Percentiles rank a stretch among this genome's conserved stretches.
These are phyloP conservation scores for Elsinoe fawcettii DNA, from an alignment of 2,329 filamentous ascomycete genomes.

Conservation along the genomic window DNA sequence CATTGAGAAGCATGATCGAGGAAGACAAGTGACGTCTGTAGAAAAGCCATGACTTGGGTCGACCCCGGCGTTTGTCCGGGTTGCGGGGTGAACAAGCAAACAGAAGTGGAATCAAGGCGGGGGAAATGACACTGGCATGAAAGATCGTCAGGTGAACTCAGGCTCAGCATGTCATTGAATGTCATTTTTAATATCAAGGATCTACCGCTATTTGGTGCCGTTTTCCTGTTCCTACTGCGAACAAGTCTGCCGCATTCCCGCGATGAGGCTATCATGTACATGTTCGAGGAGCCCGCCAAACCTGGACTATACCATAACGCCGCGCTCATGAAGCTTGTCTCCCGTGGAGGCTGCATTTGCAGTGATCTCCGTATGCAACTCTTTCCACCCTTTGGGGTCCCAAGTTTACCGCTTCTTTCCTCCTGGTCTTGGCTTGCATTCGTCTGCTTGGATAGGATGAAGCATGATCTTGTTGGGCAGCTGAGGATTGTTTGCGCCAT, in stretches of 20 bases:
- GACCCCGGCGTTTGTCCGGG: constrained; percentile 10
- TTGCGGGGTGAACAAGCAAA: neutral
- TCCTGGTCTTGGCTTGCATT: constrained; percentile 44
- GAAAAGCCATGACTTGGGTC: neutral
- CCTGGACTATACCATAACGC: constrained; percentile 4
- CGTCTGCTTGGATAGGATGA: constrained; percentile 41
- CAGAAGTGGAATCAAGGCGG: constrained; percentile 9
- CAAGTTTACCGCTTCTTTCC: constrained; percentile 38
- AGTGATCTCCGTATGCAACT: neutral
- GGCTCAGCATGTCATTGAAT: constrained; percentile 7
- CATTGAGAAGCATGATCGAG: neutral
- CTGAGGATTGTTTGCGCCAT: constrained; percentile 66
- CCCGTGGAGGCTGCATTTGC: neutral
- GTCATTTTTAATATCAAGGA: constrained; percentile 10
- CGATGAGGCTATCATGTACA: neutral
- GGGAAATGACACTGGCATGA: neutral
- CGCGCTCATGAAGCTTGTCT: constrained; percentile 2
- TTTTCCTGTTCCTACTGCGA: neutral
- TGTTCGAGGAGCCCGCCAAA: neutral
- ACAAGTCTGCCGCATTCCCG: constrained; percentile 1
- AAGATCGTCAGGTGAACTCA: neutral
- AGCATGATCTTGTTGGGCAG: constrained; percentile 46
- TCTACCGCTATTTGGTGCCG: neutral
- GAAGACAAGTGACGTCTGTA: constrained; percentile 6
- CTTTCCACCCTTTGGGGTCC: neutral